A percentile compares a stretch with the other conserved stretches of the same genome.
Conservation (phyloP, 768 basidiomycete genomes). For the Boletus rufocinnamomeus region DNA sequence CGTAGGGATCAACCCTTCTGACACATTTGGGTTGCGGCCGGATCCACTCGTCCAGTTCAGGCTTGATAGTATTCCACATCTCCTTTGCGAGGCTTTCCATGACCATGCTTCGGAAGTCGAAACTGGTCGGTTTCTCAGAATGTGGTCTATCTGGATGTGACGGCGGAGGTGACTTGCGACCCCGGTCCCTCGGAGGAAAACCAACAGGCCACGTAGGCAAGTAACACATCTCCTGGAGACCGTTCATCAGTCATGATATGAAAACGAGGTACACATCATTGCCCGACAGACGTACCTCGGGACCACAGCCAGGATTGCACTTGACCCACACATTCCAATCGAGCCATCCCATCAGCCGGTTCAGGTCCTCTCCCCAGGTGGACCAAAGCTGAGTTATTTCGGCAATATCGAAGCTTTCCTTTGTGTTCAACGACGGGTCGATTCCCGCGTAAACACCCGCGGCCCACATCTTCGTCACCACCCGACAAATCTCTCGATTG, state of each 20-base stretch:
- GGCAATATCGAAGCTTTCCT: not conserved
- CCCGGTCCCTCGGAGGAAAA: constrained; percentile 6
- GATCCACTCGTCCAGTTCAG: constrained; percentile 18
- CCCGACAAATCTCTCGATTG: constrained; percentile 47
- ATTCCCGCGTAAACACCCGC: constrained; percentile 33
- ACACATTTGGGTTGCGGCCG: constrained; percentile 27
- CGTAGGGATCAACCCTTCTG: constrained; percentile 11
- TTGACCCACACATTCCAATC: constrained; percentile 55
- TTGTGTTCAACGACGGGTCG: constrained; percentile 12
- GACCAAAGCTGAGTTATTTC: constrained; percentile 15
- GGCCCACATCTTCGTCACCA: constrained; percentile 50
- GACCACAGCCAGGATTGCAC: constrained; percentile 47
- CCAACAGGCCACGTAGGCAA: constrained; percentile 28
- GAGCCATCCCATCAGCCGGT: constrained; percentile 48
- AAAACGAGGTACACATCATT: not conserved
- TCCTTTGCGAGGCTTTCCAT: not conserved
- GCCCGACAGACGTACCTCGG: constrained; percentile 39
- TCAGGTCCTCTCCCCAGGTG: constrained; percentile 39
- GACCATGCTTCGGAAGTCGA: not conserved
- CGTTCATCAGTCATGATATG: not conserved
- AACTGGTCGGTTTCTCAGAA: not conserved
- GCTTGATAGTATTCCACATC: not conserved
- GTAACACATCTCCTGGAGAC: constrained; percentile 28
- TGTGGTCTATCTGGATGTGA: too few relatives aligned
- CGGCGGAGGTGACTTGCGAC: too few relatives aligned